Conservation (phyloP, 176 grass and related monocot genomes). For the Neostapfia colusana region DNA sequence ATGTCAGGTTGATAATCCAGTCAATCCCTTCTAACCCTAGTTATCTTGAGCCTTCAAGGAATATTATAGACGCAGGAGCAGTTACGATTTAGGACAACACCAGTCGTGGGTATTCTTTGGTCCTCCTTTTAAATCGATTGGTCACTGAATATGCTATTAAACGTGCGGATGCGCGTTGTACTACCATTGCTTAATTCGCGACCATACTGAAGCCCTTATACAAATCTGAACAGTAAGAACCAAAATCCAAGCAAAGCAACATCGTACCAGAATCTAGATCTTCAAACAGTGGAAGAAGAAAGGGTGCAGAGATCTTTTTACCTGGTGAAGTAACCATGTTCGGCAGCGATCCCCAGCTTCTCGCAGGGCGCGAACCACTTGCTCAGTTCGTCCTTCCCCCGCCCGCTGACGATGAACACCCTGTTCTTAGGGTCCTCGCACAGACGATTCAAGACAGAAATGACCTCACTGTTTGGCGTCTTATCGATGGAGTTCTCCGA, state of each 20-base stretch:
- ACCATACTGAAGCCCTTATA: not conserved
- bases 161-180: not conserved
- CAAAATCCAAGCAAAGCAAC: constrained; percentile 39
- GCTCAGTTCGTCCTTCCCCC: constrained; percentile 69
- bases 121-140: not conserved
- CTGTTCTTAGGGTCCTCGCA: constrained; percentile 78
- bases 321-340: constrained; percentile 96
- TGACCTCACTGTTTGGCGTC: constrained; percentile 68
- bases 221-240: constrained; percentile 34
- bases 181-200: constrained; percentile 31
- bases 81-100: not conserved
- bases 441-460: constrained; percentile 65
- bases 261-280: constrained; percentile 24
- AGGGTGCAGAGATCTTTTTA: constrained; percentile 41
- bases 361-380: constrained; percentile 81
- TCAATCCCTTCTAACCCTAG: not conserved
- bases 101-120: not conserved
- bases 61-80: not conserved
- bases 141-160: constrained; percentile 10
- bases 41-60: not conserved
- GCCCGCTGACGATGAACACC: constrained; percentile 85
- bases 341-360: constrained; percentile 82
- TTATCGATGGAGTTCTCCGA: constrained; percentile 64
- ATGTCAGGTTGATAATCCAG: not conserved
- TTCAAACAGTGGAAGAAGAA: not conserved